Evolutionary conservation across 805 yeast species (phyloP).

Genomic region (Scheffersomyces coipomensis): DNA sequence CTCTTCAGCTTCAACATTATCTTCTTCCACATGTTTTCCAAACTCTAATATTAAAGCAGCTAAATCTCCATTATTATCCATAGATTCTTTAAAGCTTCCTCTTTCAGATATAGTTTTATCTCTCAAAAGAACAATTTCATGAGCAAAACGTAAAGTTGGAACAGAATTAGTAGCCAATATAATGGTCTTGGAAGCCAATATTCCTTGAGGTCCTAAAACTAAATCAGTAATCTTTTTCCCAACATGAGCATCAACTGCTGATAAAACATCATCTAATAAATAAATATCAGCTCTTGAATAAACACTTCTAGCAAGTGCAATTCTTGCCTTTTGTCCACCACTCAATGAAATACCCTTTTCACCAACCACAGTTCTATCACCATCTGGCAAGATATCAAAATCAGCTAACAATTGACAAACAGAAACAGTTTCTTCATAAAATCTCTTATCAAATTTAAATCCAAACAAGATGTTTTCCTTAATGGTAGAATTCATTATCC

Average conservation of each 20-base stretch:
- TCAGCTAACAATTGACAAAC: conserved; percentile 39
- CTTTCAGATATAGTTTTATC: conserved; percentile 29
- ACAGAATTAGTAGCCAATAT: conserved; percentile 40
- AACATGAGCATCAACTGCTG: conserved; percentile 44
- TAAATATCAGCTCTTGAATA: conserved; percentile 39
- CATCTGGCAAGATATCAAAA: conserved; percentile 34
- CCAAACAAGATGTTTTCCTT: conserved; percentile 41
- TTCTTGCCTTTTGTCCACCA: conserved; percentile 44
- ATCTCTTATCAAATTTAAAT: conserved; percentile 25
- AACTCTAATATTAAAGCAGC: conserved; percentile 30
- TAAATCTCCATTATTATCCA: conserved; percentile 39
- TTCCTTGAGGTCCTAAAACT: conserved; percentile 31
- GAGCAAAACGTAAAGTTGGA: conserved; percentile 31
- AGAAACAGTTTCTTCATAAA: conserved; percentile 28
- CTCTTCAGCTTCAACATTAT: conserved; percentile 9
- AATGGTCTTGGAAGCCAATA: conserved; percentile 31
- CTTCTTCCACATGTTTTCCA: conserved; percentile 17
- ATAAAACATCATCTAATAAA: conserved; percentile 36
- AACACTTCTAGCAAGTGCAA: conserved; percentile 41
- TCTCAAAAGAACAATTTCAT: conserved; percentile 28
- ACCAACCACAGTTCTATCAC: conserved; percentile 39
- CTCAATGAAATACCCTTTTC: conserved; percentile 42
- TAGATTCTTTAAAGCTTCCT: conserved; percentile 50
- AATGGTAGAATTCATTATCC: conserved; percentile 40
- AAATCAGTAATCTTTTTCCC: conserved; percentile 31